Evolutionary conservation across 2,329 filamentous ascomycete genomes (phyloP), one percentile per base, ranked within the genome.

Genomic region (Apiospora saccharicola): DNA sequence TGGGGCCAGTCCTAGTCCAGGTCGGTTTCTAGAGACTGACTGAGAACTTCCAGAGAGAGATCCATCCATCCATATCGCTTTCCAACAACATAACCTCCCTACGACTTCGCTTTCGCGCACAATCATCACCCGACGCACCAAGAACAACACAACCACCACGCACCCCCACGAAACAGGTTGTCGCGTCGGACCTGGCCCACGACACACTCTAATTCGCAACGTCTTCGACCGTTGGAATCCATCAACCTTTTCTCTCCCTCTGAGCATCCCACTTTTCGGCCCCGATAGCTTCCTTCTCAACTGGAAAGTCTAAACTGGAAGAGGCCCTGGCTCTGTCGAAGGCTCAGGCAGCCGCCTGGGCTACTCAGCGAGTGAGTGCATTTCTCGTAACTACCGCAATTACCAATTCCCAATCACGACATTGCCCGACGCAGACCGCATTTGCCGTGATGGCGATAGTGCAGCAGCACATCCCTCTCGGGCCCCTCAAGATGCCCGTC

Each of bases 321-420:
- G 76, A 75, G 74, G 72, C 72, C 74, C 71, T 75, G 73, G 77
- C 75, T 78, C 76, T 74, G 77, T 79, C 79, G 68, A 80, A 78
- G 79, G 79, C 77, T 77, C 73, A 70, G 41, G 77, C 78, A 77
- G 79, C 78, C 79, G 78, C 79, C 79, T 80, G 78, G 79, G 78
- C 77, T 79, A 72, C 69, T 70, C 47, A 43, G 51, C 68, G 68
- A 71, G 75, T 77, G 77, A 77, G 79, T 81, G 75, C 78, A 78
- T 78, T 70, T 70, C 34, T 64, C 34, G n/a, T 64, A 14, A n/a
- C 34, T 22, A 41, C 41, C 34, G 57, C 57, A 41, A 64, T 14
- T 34, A 64, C 57, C 34, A 41, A 5, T 22, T 14, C 19, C 57
- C 34, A 13, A 37, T n/a, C 34, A 14, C 19, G n/a, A 34, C 57